These are phyloP conservation scores for Xylaria sp. DNA, from an alignment of 2,329 filamentous ascomycete species.

Conservation along the genomic window DNA sequence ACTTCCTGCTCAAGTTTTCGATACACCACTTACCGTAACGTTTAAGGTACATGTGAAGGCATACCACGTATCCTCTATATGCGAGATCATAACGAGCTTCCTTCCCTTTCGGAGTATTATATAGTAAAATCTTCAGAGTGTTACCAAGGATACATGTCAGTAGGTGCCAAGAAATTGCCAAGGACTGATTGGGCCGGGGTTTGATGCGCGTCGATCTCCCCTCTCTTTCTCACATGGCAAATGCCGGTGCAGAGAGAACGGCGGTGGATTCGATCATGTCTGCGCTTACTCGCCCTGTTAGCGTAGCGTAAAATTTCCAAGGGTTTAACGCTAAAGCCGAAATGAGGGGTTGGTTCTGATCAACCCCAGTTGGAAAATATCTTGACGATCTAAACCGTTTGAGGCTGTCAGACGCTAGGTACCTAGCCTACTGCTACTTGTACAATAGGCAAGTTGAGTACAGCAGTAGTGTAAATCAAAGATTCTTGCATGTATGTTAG, in stretches of 20 bases:
- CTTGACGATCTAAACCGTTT: background rate
- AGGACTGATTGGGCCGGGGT: background rate
- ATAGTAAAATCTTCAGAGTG: no score
- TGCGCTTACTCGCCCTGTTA: slow-evolving; percentile 18
- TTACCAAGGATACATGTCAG: no score
- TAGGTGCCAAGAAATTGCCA: background rate
- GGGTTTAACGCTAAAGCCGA: slow-evolving; percentile 22
- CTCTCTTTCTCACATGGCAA: slow-evolving; percentile 25
- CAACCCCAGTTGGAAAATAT: slow-evolving; percentile 4
- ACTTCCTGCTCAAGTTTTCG: no score
- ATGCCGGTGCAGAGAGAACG: slow-evolving; percentile 19
- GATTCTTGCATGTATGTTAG: no score
- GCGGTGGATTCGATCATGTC: background rate
- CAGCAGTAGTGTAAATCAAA: no score
- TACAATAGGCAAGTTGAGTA: no score
- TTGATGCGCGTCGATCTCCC: slow-evolving; percentile 29
- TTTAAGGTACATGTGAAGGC: no score
- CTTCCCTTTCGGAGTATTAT: background rate
- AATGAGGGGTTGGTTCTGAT: slow-evolving; percentile 25
- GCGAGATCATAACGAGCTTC: no score
- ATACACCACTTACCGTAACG: no score
- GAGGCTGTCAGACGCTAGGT: background rate
- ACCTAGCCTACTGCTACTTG: background rate
- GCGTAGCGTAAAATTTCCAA: slow-evolving; percentile 6
- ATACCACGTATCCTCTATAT: no score